Base-by-base conservation (phyloP, 2,329 filamentous ascomycete genomes). In the Sarocladiaceae sp. region DNA sequence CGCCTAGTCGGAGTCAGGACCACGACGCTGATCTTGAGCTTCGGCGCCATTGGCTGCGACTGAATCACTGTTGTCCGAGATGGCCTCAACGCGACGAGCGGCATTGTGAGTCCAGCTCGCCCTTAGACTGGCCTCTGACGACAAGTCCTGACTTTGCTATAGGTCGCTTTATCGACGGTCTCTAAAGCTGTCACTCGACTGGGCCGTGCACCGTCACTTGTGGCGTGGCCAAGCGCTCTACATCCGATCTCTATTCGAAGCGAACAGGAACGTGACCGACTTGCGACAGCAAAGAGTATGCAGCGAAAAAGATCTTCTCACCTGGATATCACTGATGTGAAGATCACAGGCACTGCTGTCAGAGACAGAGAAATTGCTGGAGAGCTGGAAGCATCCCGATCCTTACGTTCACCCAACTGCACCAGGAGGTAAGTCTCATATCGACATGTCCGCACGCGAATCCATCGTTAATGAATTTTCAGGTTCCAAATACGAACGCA, bases 201-300 rank as follows among this genome's bases (percentile, higher is more conserved):
- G 93, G 93, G 81, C 88, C 47, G 89, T 97, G 51, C 87, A 96
- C 63, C 80, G 93, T 54, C 81, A 91, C 58, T 70, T 96, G 49
- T 98, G 93, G 91, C 85, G 93, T 57, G 90, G 91, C 50, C 93
- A 97, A 67, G 93, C 93, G 24, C 72, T 97, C 51, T 97, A 98
- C 66, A 95, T 98, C 58, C 84, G 93, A 57, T 89, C 85, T 29
- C 76, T 97, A 12, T 98, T 97, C 62, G 93, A 98, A 64, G 88
- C 88, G 47, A 97, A 98, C 67, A 87, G 81, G 62, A 73, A 88
- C 61, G 73, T 97, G 48, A 80, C 78, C 47, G 88, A 96, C 60
- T 87, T 88, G 27, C 80, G 88, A 66, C 85, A 90, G 68, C 85
- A 91, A 69, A 83, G 83, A 69, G 91, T 95, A 76, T 51, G 74